Evolutionary conservation across 2,329 filamentous ascomycete genomes (phyloP).

Genomic region (Rhytidhysteron rufulum): DNA sequence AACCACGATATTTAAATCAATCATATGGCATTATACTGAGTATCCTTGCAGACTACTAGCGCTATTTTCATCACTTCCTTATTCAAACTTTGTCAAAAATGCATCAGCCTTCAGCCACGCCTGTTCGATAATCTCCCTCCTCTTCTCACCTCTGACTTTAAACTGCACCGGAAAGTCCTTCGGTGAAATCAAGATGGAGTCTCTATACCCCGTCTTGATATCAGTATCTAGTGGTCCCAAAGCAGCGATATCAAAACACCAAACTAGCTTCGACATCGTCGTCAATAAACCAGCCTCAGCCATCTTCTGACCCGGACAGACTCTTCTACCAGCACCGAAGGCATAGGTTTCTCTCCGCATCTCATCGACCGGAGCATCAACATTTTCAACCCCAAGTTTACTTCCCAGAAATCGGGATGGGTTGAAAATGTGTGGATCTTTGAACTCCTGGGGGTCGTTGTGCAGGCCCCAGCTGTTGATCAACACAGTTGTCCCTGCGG

Average conservation of each 20-base stretch:
- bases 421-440: conserved; percentile 14
- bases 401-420: conserved; percentile 7
- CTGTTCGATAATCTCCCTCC: background rate
- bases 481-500: conserved; percentile 37
- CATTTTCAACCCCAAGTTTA: background rate
- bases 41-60: no score
- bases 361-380: background rate
- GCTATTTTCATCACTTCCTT: no score
- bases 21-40: no score
- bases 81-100: background rate
- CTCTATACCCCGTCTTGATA: background rate
- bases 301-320: conserved; percentile 8
- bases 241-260: conserved; percentile 4
- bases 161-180: background rate
- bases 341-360: conserved; percentile 6
- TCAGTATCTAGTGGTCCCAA: background rate
- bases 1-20: no score
- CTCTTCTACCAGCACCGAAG: conserved; percentile 8
- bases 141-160: background rate
- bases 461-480: conserved; percentile 39
- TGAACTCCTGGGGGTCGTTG: conserved; percentile 16
- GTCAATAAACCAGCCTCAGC: conserved; percentile 6
- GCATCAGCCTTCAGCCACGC: background rate
- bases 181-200: background rate
- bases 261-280: conserved; percentile 6